These are phyloP conservation scores for Micractinium conductrix DNA, from an alignment of 139 green algal species.

Conservation along the genomic window DNA sequence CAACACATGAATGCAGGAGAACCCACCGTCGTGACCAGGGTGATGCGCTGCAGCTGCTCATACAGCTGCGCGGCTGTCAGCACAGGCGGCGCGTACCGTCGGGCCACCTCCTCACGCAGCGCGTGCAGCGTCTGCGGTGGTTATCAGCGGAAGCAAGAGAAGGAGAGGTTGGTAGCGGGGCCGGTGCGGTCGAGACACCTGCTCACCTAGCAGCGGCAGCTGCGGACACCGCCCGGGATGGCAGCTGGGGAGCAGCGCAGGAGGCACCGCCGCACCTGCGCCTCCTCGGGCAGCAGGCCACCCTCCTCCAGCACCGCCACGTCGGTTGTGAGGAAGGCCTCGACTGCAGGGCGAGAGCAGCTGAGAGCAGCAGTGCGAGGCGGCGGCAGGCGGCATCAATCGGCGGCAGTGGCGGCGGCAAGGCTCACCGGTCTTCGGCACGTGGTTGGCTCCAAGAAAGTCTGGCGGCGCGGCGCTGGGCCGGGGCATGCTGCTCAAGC, in stretches of 20 bases:
- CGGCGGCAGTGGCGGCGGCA: background rate
- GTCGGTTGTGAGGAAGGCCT: conserved; percentile 18
- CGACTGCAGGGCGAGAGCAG: background rate
- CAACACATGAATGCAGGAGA: too few species aligned
- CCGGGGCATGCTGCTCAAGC: too few species aligned
- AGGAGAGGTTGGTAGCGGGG: too few species aligned
- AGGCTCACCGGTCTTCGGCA: background rate
- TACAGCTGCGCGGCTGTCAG: conserved; percentile 19
- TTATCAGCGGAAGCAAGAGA: too few species aligned
- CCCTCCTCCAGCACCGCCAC: background rate
- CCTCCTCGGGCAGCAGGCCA: background rate
- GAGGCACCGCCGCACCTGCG: background rate
- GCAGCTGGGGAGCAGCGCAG: too few species aligned
- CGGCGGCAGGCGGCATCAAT: background rate
- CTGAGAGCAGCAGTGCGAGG: background rate
- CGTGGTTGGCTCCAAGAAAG: too few species aligned
- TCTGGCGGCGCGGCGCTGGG: too few species aligned
- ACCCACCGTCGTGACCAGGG: conserved; percentile 21
- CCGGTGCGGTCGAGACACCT: too few species aligned
- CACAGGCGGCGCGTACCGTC: conserved; percentile 8
- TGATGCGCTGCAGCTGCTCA: background rate
- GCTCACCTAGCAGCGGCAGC: too few species aligned
- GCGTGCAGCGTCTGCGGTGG: too few species aligned
- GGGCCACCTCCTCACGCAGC: background rate
- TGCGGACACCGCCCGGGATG: too few species aligned